Base-by-base conservation (phyloP, 768 basidiomycete genomes). In the Boletus sensibilis region DNA sequence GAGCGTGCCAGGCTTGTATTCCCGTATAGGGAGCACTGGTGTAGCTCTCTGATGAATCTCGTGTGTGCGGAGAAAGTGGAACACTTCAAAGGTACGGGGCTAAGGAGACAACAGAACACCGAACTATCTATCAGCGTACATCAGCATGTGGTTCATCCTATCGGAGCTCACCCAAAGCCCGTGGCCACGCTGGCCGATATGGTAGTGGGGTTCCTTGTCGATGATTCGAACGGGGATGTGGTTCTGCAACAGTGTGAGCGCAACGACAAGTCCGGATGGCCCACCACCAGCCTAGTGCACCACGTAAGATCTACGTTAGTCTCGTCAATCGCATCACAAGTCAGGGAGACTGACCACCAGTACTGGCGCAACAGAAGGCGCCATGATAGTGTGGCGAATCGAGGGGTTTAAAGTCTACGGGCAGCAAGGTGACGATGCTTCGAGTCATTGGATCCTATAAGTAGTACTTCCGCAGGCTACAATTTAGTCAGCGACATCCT, bases 221-320 rank as follows among this genome's bases (percentile, higher is more conserved):
- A 84, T 77, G 27, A 85, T 75, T 20, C 80, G 78, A 8, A 84
- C 76, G 11, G 78, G 72, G 18, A 83, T 66, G 5, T 76, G 74
- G 64, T 81, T 80, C 21, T 71, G 70, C 16, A 78, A 62, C 25
- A 76, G 65, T 1, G 65, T 65, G 6, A 73, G 70, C 4, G 74
- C 74, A 21, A 58, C 64, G 27, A 69, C 62, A 14, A 73, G 65
- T 23, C 75, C 72, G 0, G 68, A 51, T 14, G 72, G 70, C 16
- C 69, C 73, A 33, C 52, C 68, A 18, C 69, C 72, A 44, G 58
- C 64, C 64, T 74, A 45, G 25, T 9, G 16, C 25, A 43, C 11
- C 45, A 38, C 3, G 13, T 11, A 35, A 20, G 3, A 23, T 35
- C 10, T 13, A 16, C 21, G 12, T 62, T 31, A 55, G 29, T 34